These are phyloP conservation scores for Viola pubescens DNA, from an alignment of 441 rosid species.

Conservation along the genomic window DNA sequence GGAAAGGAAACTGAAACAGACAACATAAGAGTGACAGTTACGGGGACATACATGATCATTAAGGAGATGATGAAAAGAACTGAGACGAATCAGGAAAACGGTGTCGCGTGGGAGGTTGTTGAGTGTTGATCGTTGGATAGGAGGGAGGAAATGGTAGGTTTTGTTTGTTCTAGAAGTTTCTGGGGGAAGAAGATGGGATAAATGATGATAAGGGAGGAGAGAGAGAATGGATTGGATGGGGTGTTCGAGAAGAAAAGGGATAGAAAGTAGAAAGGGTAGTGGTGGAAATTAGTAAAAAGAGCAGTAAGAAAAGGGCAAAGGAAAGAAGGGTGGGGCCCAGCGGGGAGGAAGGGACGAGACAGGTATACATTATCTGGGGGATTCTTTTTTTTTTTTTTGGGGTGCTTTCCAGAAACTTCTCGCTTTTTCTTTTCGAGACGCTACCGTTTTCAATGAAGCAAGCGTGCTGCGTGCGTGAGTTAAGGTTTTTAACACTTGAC, in stretches of 20 bases:
- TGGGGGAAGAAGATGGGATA: constrained; percentile 16
- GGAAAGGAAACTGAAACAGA: background rate
- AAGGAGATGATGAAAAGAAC: too few species aligned
- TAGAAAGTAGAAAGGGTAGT: constrained; percentile 19
- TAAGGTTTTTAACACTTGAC: background rate
- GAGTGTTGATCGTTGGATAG: constrained; percentile 2
- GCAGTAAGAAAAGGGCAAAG: background rate
- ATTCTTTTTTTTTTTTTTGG: too few species aligned
- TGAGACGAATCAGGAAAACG: background rate
- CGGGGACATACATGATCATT: too few species aligned
- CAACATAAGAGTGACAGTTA: background rate
- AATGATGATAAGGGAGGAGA: constrained; percentile 20
- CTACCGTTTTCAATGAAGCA: too few species aligned
- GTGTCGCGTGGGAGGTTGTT: background rate
- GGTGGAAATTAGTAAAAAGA: constrained; percentile 20
- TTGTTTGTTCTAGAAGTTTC: constrained; percentile 84
- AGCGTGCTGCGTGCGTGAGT: too few species aligned
- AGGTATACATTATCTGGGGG: constrained; percentile 8
- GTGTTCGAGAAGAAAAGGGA: constrained; percentile 39
- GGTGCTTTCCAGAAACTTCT: too few species aligned
- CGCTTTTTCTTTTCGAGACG: too few species aligned
- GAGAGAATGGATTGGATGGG: constrained; percentile 18
- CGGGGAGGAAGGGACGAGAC: constrained; percentile 41
- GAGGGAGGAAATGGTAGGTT: constrained; percentile 15
- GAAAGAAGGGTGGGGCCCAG: background rate